Conservation (phyloP, 768 basidiomycete genomes). For the Termitomyces sp. region DNA sequence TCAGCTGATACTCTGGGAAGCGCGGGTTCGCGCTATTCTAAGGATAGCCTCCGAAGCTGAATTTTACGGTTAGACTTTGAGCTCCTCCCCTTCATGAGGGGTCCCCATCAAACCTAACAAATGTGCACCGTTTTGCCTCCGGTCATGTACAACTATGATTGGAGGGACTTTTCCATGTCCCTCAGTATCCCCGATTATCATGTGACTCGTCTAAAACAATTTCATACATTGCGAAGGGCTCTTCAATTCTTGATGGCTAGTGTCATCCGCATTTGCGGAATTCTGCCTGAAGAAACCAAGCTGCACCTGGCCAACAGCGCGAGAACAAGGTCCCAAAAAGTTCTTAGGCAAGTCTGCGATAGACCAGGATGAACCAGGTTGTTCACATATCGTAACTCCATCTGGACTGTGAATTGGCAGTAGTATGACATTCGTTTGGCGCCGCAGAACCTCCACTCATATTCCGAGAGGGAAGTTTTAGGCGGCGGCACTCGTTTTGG, state of each 20-base stretch:
- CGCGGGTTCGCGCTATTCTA: background rate
- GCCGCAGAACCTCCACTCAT: background rate
- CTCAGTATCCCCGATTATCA: background rate
- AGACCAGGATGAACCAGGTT: background rate
- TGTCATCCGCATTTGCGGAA: background rate
- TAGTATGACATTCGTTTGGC: background rate
- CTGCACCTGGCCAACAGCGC: background rate
- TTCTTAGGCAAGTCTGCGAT: background rate
- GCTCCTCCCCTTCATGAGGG: background rate
- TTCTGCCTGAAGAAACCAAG: background rate
- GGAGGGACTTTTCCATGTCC: background rate
- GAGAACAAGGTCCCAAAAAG: background rate
- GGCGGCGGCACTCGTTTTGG: too few relatives aligned
- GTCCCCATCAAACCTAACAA: background rate
- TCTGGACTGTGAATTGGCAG: background rate
- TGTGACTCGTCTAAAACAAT: background rate
- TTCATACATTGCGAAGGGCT: background rate
- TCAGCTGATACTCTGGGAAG: background rate
- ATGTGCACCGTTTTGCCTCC: background rate
- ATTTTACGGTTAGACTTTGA: background rate
- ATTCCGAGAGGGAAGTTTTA: background rate
- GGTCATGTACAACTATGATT: background rate
- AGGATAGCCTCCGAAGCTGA: background rate
- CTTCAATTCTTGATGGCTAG: background rate
- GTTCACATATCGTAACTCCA: background rate